Conservation (phyloP, 2,329 filamentous ascomycete species). For the Fusarium caatingaense region DNA sequence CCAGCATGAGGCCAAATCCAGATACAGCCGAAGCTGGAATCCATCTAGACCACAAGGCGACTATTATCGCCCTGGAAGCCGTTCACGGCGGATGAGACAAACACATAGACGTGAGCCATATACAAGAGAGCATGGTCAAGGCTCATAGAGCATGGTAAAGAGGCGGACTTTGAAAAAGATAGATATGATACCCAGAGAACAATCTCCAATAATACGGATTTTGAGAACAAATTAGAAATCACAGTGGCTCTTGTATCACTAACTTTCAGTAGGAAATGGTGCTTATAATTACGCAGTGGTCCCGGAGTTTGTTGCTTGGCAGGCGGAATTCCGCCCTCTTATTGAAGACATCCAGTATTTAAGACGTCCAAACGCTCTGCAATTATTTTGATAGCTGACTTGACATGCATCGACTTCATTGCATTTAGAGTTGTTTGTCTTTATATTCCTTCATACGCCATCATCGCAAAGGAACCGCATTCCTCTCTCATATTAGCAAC, state of each 20-base stretch:
- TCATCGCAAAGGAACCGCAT: not conserved
- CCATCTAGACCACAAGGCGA: conserved; percentile 36
- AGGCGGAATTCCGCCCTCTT: conserved; percentile 43
- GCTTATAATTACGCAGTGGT: not conserved
- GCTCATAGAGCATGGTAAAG: not conserved
- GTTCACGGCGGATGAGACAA: conserved; percentile 5
- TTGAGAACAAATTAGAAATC: not conserved
- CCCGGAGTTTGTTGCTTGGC: not conserved
- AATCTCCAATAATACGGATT: conserved; percentile 21
- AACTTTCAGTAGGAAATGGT: not conserved
- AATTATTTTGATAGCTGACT: not conserved
- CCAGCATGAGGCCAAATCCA: not conserved
- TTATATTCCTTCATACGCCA: not conserved
- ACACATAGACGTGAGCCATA: conserved; percentile 34
- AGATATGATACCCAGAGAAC: conserved; percentile 41
- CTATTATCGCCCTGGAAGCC: conserved; percentile 43
- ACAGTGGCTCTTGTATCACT: not conserved
- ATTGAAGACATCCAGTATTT: conserved; percentile 1
- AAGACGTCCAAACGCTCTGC: not conserved
- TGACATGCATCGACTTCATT: not conserved
- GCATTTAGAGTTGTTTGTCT: not conserved
- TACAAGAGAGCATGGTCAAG: conserved; percentile 9
- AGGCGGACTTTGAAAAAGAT: conserved; percentile 24
- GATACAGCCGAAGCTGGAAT: not conserved
- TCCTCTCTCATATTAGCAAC: not conserved